Base-by-base conservation (phyloP, 805 yeast species). In the Metschnikowia chrysomelidarum region DNA sequence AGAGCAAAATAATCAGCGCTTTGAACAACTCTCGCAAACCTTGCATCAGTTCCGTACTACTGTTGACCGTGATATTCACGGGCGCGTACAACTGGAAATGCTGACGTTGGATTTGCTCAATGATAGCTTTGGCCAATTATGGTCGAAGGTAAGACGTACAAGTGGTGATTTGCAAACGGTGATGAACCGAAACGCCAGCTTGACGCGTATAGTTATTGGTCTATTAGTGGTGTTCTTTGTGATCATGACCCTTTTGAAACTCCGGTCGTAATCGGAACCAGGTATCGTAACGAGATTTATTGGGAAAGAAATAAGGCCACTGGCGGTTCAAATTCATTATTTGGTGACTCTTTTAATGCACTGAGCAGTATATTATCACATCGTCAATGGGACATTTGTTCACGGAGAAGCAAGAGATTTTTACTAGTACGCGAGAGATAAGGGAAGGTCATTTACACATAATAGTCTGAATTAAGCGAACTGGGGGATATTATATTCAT, bases 21-120 rank as follows among this genome's bases (percentile, higher is more conserved):
- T 67, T 41, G 71, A 67, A 34, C 66, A 61, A 38, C 55, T 67
- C 20, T 71, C 73, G 0, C 66, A 51, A 38, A 67, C 73, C 0
- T 50, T 67, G 23, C 62, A 64, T 35, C 70, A 63, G 38, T 67
- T 67, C 40, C 56, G 73, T 20, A 64, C 49, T 9, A 66, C 71
- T 0, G 71, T 67, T 4, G 64, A 62, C 34, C 53, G 62, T 24
- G 73, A 67, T 32, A 67, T 67, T 4, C 68, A 64, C 40, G 69
- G 66, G 4, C 44, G 60, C 13, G 57, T 67, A 7, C 68, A 63
- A 39, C 70, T 57, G 38, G 73, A 67, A 41, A 53, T 50, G 40
- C 65, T 59, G 64, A 44, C 59, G 7, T 49, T 67, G 40, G 67
- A 65, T 39, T 50, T 54, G n/a, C 46, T 67, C 36, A 59, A 56